Conservation (phyloP, 1,284 basidiomycete genomes). For the Inonotus hispidus region DNA sequence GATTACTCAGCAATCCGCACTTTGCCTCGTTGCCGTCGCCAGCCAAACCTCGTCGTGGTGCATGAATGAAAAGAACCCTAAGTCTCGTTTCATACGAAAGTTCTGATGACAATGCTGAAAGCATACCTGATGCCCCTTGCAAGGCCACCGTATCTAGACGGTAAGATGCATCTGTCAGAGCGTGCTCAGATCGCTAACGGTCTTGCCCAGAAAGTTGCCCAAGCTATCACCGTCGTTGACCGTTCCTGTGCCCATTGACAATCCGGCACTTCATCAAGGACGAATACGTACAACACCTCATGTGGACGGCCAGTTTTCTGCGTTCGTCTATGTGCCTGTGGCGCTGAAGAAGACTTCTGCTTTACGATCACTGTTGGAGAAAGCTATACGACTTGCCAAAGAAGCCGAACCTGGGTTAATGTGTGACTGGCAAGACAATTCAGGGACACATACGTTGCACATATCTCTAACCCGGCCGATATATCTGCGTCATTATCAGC, state of each 20-base stretch:
- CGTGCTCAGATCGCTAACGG: not conserved
- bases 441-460: conserved; percentile 44
- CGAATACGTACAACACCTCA: conserved; percentile 68
- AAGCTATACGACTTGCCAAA: conserved; percentile 42
- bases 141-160: not conserved
- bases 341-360: conserved; percentile 35
- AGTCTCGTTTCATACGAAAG: conserved; percentile 17
- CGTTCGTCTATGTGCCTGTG: conserved; percentile 69
- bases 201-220: conserved; percentile 50
- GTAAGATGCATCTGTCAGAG: not conserved
- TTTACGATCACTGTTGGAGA: conserved; percentile 43
- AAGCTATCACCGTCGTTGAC: conserved; percentile 45
- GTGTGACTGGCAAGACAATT: conserved; percentile 9
- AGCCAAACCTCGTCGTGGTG: not conserved
- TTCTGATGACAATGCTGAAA: conserved; percentile 15
- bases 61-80: conserved; percentile 11
- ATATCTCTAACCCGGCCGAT: conserved; percentile 72
- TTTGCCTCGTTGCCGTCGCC: too few relatives aligned
- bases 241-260: conserved; percentile 45
- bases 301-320: conserved; percentile 74
- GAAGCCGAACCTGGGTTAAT: conserved; percentile 42
- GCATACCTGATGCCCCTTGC: not conserved
- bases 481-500: conserved; percentile 72
- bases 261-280: conserved; percentile 73
- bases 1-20: not conserved